Percentiles rank a stretch among this genome's conserved stretches.
phyloP scores from a whole-genome alignment of 768 basidiomycete species.

The Cyclocybe aegerita region DNA sequence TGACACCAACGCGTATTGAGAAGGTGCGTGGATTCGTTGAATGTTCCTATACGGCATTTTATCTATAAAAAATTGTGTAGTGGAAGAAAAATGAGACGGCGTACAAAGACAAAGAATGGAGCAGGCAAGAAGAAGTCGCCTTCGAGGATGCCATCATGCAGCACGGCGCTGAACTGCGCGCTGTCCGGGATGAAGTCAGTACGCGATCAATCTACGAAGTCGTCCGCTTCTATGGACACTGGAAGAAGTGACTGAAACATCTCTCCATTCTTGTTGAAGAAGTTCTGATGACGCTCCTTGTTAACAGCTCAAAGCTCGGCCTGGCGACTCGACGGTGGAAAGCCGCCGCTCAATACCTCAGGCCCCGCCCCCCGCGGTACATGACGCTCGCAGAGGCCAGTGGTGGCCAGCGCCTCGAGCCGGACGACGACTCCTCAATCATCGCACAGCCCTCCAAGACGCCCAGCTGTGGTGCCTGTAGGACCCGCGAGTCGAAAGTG shows the following conservation, averaged over 20 bases:
- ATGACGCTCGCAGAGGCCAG: slow-evolving; percentile 36
- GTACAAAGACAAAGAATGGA: slow-evolving; percentile 74
- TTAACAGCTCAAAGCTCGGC: slow-evolving; percentile 57
- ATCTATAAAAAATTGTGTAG: slow-evolving; percentile 32
- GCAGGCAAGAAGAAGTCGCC: slow-evolving; percentile 61
- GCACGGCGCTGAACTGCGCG: slow-evolving; percentile 81
- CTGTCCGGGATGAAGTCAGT: slow-evolving; percentile 72
- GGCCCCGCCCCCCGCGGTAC: slow-evolving; percentile 36
- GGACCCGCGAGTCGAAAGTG: slow-evolving; percentile 69
- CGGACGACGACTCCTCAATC: slow-evolving; percentile 80
- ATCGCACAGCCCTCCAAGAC: slow-evolving; percentile 54
- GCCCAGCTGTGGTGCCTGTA: slow-evolving; percentile 79
- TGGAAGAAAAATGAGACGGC: slow-evolving; percentile 71
- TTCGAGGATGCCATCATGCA: slow-evolving; percentile 75
- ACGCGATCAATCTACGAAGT: slow-evolving; percentile 73
- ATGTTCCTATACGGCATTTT: not conserved
- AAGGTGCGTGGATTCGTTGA: slow-evolving; percentile 47
- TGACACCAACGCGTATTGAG: slow-evolving; percentile 47
- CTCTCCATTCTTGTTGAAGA: not conserved
- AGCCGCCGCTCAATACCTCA: slow-evolving; percentile 33
- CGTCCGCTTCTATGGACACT: slow-evolving; percentile 81
- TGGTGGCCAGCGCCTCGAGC: slow-evolving; percentile 46
- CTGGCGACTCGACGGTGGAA: slow-evolving; percentile 64
- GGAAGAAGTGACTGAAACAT: slow-evolving; percentile 67
- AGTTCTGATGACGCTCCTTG: slow-evolving; percentile 7